These are phyloP conservation scores for Coprinopsis marcescibilis DNA, from an alignment of 768 basidiomycete genomes.

Conservation along the genomic window DNA sequence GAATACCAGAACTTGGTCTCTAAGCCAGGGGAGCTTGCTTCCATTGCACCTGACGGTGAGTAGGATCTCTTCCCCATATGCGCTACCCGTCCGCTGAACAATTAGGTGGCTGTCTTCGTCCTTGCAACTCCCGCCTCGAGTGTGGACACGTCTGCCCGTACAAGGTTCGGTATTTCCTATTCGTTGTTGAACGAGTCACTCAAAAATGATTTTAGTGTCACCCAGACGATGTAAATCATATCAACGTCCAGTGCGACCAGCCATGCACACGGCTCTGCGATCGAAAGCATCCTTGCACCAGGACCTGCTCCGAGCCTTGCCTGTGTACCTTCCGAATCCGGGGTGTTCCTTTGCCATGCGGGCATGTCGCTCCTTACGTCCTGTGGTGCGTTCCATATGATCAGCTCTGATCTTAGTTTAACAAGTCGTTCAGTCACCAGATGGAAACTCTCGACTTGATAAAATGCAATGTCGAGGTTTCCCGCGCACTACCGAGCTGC, in stretches of 20 bases:
- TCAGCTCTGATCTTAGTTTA: background rate
- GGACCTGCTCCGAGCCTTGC: slow-evolving; percentile 45
- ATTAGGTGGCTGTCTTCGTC: slow-evolving; percentile 56
- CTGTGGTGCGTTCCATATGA: slow-evolving; percentile 36
- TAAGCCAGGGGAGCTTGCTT: slow-evolving; percentile 44
- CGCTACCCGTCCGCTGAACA: background rate
- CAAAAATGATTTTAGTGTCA: slow-evolving; percentile 41
- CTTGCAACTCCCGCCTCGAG: slow-evolving; percentile 44
- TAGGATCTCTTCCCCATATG: too few species aligned
- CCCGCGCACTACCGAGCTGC: slow-evolving; percentile 34
- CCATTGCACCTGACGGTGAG: slow-evolving; percentile 53
- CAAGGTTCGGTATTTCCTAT: slow-evolving; percentile 32
- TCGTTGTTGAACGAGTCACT: background rate
- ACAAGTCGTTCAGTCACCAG: slow-evolving; percentile 30
- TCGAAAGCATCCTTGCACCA: slow-evolving; percentile 53
- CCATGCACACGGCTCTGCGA: slow-evolving; percentile 48
- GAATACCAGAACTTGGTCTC: slow-evolving; percentile 35
- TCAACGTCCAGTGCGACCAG: slow-evolving; percentile 39
- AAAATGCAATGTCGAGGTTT: slow-evolving; percentile 37
- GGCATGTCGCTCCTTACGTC: slow-evolving; percentile 39
- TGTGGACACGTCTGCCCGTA: slow-evolving; percentile 66
- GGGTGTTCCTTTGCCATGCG: slow-evolving; percentile 50
- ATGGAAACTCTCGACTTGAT: slow-evolving; percentile 40
- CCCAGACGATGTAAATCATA: slow-evolving; percentile 51
- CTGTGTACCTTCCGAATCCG: slow-evolving; percentile 42